phyloP scores from a whole-genome alignment of 257 asterid species.

The Solanum ossicruentum region DNA sequence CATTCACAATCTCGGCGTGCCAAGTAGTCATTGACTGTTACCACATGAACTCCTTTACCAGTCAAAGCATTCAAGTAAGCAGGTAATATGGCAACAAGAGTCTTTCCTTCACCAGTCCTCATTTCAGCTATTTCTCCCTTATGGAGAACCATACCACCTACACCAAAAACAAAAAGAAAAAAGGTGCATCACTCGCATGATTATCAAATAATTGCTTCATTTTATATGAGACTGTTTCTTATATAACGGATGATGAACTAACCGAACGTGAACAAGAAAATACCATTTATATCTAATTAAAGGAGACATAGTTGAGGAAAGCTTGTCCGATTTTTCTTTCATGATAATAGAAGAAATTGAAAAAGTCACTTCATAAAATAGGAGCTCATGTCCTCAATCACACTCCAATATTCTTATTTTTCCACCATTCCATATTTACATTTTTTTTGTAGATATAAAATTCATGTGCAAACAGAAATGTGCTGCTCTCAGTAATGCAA shows the following conservation, averaged over 20 bases:
- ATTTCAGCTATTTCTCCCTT: slow-evolving; percentile 98
- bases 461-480: not conserved
- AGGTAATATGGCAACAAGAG: slow-evolving; percentile 93
- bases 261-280: not conserved
- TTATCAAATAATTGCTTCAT: not conserved
- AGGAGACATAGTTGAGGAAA: not conserved
- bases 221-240: not conserved
- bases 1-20: slow-evolving; percentile 98
- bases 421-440: not conserved
- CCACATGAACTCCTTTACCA: slow-evolving; percentile 89
- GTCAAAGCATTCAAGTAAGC: slow-evolving; percentile 87
- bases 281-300: not conserved
- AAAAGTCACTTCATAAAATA: not conserved
- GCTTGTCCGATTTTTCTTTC: not conserved
- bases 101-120: slow-evolving; percentile 99
- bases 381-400: not conserved
- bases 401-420: not conserved
- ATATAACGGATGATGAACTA: not conserved
- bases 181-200: not conserved
- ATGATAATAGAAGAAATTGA: not conserved
- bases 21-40: slow-evolving; percentile 91
- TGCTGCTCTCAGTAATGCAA: not conserved
- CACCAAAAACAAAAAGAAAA: not conserved
- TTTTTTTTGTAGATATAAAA: not conserved
- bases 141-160: slow-evolving; percentile 97